Evolutionary conservation across 352 stramenopile genomes (phyloP), one percentile per base, ranked within the genome.

Genomic region (Globisporangium alternatum): DNA sequence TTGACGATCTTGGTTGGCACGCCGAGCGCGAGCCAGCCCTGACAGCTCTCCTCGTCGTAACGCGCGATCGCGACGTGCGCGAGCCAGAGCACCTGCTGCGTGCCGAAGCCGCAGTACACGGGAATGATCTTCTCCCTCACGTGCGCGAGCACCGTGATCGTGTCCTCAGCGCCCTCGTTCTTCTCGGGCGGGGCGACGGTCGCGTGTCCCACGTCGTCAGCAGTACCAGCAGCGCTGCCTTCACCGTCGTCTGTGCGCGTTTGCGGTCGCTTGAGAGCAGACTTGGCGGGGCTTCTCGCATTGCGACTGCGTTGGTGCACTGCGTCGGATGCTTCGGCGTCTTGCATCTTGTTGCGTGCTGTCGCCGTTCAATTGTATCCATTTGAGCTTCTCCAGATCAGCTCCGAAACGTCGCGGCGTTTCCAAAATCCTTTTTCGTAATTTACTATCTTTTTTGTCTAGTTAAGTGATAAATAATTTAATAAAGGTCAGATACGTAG

Each of bases 111-210:
- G 53, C 81, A 91, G 69, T 78, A 74, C 25, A 91, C 70, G 1
- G 80, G 72, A 59, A 93, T 87, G 64, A 89, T 80, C 68, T 89
- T 89, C 65, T 93, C 82, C 5, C 69, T 66, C 22, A 91, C 71
- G 62, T 90, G 81, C n/a, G 75, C 79, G 62, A 90, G 60, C 22
- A 90, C 62, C 2, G 74, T 78, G 58, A 89, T 87, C 35, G 80
- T 80, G 51, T 87, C 80, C 7, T 77, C 67, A 22, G 71, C 70
- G 33, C 76, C 80, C 17, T 89, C 80, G 65, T 89, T 62, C 35
- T 64, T 64, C 6, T 31, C 33, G 1, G 19, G 9, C 3, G 19
- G 6, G 13, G 35, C 25, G 9, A 22, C 12, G 37, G 51, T 17
- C 6, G 37, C 41, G 3, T 10, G 30, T 5, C 19, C 30, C 28